A percentile compares a stretch with the other conserved stretches of the same genome.
phyloP scores from a whole-genome alignment of 1,139 yeast genomes.

The Taphrina betulina region DNA sequence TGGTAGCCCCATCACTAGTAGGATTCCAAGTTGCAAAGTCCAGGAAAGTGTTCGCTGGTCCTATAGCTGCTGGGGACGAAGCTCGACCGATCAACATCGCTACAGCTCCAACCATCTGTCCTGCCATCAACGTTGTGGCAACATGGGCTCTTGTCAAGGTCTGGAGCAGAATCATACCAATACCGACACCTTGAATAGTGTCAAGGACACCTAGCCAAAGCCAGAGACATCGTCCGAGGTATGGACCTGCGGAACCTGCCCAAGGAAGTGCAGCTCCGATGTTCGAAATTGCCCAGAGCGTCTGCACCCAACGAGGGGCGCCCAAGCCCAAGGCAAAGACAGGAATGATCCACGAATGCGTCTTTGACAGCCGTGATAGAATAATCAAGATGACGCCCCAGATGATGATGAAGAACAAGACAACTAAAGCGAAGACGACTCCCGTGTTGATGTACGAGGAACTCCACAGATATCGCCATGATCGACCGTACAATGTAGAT shows the following conservation, averaged over 20 bases:
- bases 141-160: constrained; percentile 35
- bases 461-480: constrained; percentile 35
- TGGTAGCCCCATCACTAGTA: constrained; percentile 22
- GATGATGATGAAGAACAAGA: constrained; percentile 31
- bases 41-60: constrained; percentile 33
- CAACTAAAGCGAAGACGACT: constrained; percentile 23
- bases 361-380: constrained; percentile 26
- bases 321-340: constrained; percentile 35
- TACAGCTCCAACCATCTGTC: constrained; percentile 34
- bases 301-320: constrained; percentile 36
- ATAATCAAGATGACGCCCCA: constrained; percentile 30
- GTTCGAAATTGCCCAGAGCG: constrained; percentile 34
- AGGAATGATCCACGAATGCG: constrained; percentile 35
- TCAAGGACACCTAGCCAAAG: constrained; percentile 35
- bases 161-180: constrained; percentile 35
- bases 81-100: constrained; percentile 34
- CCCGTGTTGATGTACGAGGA: constrained; percentile 28
- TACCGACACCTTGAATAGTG: constrained; percentile 35
- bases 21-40: constrained; percentile 35
- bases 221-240: constrained; percentile 34
- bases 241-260: constrained; percentile 35
- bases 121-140: constrained; percentile 32
- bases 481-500: constrained; percentile 33
- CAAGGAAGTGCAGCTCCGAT: constrained; percentile 34
- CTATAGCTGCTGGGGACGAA: constrained; percentile 31